Base-by-base conservation (phyloP, 2,329 filamentous ascomycete species). In the Fusarium mangiferae region DNA sequence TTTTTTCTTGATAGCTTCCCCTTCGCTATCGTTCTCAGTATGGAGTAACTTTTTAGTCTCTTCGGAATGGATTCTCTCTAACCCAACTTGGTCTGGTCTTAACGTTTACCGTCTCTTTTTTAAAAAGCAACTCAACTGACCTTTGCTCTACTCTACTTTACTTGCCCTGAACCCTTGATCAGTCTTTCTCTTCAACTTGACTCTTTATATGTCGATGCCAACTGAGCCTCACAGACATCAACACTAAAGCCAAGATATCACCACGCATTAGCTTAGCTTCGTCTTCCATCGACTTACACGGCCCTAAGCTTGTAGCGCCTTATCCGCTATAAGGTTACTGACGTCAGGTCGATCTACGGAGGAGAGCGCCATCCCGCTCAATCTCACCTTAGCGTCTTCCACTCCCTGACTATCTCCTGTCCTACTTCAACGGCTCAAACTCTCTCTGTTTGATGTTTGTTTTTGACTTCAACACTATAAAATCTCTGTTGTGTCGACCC, bases 321-420 rank as follows among this genome's bases (percentile, higher is more conserved):
- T 62, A 26, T 52, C 42, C 54, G 17, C 48, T 61, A 22, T 26
- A 35, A 54, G 49, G 56, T 60, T 55, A 63, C 60, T 73, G 68
- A 71, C 68, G 73, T 74, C 66, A 69, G 56, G 49, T 65, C 57
- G 30, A 54, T 51, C 46, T 13, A 26, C 36, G 44, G 38, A 61
- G n/a, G 38, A 22, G 17, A 62, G 56, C 73, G 56, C 62, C 64
- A 61, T 70, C 58, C 49, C 62, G 56, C 62, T 73, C 45, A 62
- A 54, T 66, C 52, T 39, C 52, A 46, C 41, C 49, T 62, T 63
- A 68, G 70, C 66, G 71, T 33, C 58, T 57, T 46, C 54, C 33
- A 62, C 60, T 70, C 56, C 61, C 60, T 52, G 41, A 24, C 54
- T 66, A 59, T 71, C 66, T 57, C 57, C 36, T 56, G 39, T 39